These are phyloP conservation scores for Ilyonectria robusta DNA, from an alignment of 2,329 filamentous ascomycete species.

Conservation along the genomic window DNA sequence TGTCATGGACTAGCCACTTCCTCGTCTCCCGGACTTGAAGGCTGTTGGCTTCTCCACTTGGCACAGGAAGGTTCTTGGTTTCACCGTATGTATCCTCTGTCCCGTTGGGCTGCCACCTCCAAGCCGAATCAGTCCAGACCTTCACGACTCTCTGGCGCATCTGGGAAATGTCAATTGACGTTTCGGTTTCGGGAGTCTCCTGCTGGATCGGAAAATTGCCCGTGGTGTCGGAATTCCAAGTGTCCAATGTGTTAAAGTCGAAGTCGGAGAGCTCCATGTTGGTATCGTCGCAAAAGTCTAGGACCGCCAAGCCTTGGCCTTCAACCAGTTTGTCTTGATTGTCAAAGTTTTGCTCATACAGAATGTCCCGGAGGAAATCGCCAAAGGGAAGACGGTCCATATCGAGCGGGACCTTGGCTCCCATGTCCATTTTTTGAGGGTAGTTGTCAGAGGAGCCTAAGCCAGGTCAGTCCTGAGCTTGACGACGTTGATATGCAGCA, in stretches of 20 bases:
- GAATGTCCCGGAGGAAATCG: conserved; percentile 65
- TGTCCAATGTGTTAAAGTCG: conserved; percentile 65
- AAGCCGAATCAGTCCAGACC: conserved; percentile 65
- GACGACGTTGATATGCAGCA: not conserved
- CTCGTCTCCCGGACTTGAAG: conserved; percentile 57
- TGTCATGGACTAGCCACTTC: conserved; percentile 57
- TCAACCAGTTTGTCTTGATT: conserved; percentile 53
- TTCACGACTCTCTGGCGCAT: conserved; percentile 64
- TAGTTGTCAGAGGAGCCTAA: conserved; percentile 27
- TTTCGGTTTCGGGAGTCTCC: conserved; percentile 51
- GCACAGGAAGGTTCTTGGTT: conserved; percentile 61
- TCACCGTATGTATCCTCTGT: conserved; percentile 62
- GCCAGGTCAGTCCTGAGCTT: conserved; percentile 17
- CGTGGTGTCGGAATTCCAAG: conserved; percentile 62
- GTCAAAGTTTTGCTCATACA: conserved; percentile 62
- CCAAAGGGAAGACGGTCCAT: conserved; percentile 60
- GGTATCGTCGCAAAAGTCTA: conserved; percentile 66
- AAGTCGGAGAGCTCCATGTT: conserved; percentile 66
- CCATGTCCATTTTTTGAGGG: conserved; percentile 35
- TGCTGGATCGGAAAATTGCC: conserved; percentile 42
- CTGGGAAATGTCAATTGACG: conserved; percentile 58
- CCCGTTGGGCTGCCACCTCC: conserved; percentile 64
- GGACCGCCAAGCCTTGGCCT: conserved; percentile 59
- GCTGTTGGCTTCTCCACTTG: conserved; percentile 55
- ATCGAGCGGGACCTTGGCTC: conserved; percentile 41